Evolutionary conservation across 805 yeast genomes (phyloP), one percentile per base, ranked within the genome.

Genomic region (Brettanomyces bruxellensis): DNA sequence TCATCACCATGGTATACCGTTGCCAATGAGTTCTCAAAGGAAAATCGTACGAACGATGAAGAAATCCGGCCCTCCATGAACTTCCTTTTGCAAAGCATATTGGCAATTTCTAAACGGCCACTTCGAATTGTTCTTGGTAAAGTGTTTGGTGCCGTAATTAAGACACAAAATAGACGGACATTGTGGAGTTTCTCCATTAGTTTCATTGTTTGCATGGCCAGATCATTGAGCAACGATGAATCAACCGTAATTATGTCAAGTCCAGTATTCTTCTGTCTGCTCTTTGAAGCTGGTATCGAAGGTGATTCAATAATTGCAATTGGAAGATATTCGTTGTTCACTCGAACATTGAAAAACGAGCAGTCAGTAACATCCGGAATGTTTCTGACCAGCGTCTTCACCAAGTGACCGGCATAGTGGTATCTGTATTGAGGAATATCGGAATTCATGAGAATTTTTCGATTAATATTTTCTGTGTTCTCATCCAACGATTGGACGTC

Each of bases 91-190:
- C 86, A 88, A 56, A 81, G 74, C 84, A 81, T 86, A 55, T 90
- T 93, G 0, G 98, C 98, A 51, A 93, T 84, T 55, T 93, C 98
- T 22, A 87, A 72, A 7, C 96, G 83, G 23, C 96, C 96, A 62
- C 86, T 80, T 54, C 93, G 70, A 57, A 80, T 70, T 32, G 95
- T 83, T 58, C 95, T 77, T 3, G 99, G 96, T 25, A 93, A 68
- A 0, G 89, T 72, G 48, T 86, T 86, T 24, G 86, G 83, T 25
- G 87, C 83, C 1, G 91, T 83, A 3, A 90, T 81, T 50, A 88
- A 58, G 2, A 90, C 81, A 62, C 96, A 89, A 58, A 83, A 85
- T 1, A 90, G 78, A 32, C 93, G 73, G 43, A 93, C 81, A 48
- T 76, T 76, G 59, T 93, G 97, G 53, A 70, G 73, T 53, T 72